Conservation (phyloP, 306 rosid genomes). For the Dryas octopetala region DNA sequence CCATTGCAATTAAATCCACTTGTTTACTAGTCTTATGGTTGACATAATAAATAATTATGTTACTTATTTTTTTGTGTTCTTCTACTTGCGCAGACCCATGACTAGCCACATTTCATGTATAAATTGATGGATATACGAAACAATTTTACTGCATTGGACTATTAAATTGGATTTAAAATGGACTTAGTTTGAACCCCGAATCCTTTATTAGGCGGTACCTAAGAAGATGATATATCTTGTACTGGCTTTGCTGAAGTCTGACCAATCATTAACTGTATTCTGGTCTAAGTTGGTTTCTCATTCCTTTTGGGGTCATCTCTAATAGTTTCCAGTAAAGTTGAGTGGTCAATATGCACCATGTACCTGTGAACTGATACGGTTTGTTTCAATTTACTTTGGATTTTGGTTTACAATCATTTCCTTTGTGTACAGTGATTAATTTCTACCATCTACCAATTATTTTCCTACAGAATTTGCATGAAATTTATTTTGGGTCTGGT, state of each 20-base stretch:
- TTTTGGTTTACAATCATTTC: slow-evolving; percentile 2
- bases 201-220: not conserved
- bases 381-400: not conserved
- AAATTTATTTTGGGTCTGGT: not conserved
- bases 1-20: too few species aligned
- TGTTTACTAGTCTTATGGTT: too few species aligned
- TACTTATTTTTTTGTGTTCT: not conserved
- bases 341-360: not conserved
- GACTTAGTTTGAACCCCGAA: not conserved
- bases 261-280: not conserved
- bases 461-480: not conserved
- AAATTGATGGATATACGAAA: not conserved
- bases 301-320: not conserved
- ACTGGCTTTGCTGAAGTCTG: not conserved
- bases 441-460: not conserved
- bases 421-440: not conserved
- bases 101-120: not conserved
- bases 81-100: not conserved
- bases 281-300: not conserved
- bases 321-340: not conserved
- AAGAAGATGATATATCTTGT: not conserved
- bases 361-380: not conserved
- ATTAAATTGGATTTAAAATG: not conserved
- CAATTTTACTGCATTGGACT: not conserved
- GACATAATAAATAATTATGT: not conserved